Evolutionary conservation across 192 early-diverging fungal genomes (phyloP).

Genomic region (Coemansia reversa): DNA sequence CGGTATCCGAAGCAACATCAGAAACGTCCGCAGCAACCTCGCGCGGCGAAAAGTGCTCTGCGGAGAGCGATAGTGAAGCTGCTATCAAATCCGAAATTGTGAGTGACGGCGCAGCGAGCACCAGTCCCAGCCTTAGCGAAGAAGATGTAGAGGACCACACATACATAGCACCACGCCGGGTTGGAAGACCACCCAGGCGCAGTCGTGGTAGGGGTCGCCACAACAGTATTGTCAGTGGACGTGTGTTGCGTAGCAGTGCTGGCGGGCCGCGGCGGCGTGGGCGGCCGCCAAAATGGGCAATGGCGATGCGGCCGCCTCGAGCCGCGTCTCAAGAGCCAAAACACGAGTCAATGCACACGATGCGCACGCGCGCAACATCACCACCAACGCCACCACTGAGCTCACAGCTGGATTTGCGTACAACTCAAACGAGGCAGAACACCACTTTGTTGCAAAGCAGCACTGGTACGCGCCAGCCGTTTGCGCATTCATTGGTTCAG

Average conservation of each 20-base stretch:
- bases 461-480: conserved; percentile 6
- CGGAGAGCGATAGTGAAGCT: conserved; percentile 11
- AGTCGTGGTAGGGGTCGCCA: conserved; percentile 5
- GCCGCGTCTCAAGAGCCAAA: neutral
- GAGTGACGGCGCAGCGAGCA: neutral
- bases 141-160: conserved; percentile 14
- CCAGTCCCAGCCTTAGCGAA: conserved; percentile 6
- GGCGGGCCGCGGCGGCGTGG: conserved; percentile 12
- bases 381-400: neutral
- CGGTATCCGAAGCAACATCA: neutral
- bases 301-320: neutral
- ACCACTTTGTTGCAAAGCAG: neutral
- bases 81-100: neutral
- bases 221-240: neutral
- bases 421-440: neutral
- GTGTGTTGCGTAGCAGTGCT: conserved; percentile 6
- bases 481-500: conserved; percentile 19
- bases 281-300: conserved; percentile 7
- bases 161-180: neutral
- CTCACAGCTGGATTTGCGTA: neutral
- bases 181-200: conserved; percentile 19
- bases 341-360: neutral
- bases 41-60: neutral
- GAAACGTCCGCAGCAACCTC: neutral
- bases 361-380: conserved; percentile 3